These are phyloP conservation scores for Pichia phayaonensis DNA, from an alignment of 805 yeast genomes.

Conservation along the genomic window DNA sequence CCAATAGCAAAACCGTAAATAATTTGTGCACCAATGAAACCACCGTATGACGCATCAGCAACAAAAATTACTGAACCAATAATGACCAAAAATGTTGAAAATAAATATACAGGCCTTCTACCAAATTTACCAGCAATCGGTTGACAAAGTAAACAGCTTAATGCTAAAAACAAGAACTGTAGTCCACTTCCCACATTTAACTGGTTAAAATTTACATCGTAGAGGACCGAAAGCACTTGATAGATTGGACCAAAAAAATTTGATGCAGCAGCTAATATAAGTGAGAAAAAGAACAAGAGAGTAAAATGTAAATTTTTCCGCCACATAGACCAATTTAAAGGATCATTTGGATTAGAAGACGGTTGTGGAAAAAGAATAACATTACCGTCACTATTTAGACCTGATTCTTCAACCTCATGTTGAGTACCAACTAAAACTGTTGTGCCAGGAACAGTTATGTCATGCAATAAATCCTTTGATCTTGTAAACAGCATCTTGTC, in stretches of 20 bases:
- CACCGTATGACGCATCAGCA: constrained; percentile 28
- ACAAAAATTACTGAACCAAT: constrained; percentile 40
- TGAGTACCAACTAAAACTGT: constrained; percentile 1
- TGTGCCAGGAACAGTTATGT: background rate
- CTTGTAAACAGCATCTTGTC: background rate
- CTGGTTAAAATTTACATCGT: constrained; percentile 36
- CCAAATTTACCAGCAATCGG: constrained; percentile 39
- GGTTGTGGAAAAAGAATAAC: constrained; percentile 41
- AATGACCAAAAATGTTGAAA: constrained; percentile 33
- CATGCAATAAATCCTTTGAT: background rate
- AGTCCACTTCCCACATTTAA: constrained; percentile 45
- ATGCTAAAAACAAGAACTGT: constrained; percentile 36
- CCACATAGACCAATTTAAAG: constrained; percentile 38
- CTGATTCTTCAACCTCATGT: background rate
- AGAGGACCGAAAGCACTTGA: constrained; percentile 33
- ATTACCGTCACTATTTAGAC: background rate
- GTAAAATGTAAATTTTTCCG: constrained; percentile 34
- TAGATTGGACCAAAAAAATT: constrained; percentile 42
- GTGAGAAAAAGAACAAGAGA: constrained; percentile 34
- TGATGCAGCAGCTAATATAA: constrained; percentile 40
- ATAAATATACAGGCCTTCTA: constrained; percentile 34
- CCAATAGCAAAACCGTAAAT: constrained; percentile 41
- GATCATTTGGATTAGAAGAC: constrained; percentile 41
- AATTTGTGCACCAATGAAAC: constrained; percentile 40
- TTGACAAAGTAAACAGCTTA: constrained; percentile 36